Evolutionary conservation across 495 filamentous ascomycete species (phyloP), one percentile per base, ranked within the genome.

Genomic region (Tuber umbilicatum): DNA sequence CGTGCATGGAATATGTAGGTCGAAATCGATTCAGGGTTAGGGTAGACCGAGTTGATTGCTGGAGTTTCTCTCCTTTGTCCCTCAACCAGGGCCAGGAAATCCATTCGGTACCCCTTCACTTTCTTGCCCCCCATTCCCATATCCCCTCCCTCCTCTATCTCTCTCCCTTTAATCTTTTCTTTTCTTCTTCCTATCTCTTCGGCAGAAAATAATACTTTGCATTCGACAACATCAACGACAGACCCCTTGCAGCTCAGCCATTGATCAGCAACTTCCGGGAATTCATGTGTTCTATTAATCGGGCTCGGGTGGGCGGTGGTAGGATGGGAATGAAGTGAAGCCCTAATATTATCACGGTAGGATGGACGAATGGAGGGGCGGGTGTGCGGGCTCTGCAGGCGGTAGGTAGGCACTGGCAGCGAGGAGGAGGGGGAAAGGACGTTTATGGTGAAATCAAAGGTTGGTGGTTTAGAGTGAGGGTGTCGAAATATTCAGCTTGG

Each of bases 21-120:
- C 55, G 55, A 64, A 64, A 64, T 64, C 55, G 55, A 27, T 64
- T 64, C 55, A 64, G 55, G 55, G 55, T 64, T 64, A 64, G 55
- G 55, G 55, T 64, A 64, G 27, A 35, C 31, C 14, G 55, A 64
- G 55, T 64, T 27, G 55, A 64, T 64, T 64, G 35, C 27, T 35
- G 55, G 55, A 35, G 55, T 64, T 64, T 64, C 27, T 64, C 50
- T 27, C n/a, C 31, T 12, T 60, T 31, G n/a, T 60, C 55, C 55
- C 55, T 64, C 55, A 31, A 35, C 27, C 55, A 19, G 55, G 35
- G 55, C 27, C 27, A 35, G 55, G 27, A 31, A 35, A 35, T 64
- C 31, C 55, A 35, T 64, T 64, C 27, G 27, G 55, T 35, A 17
- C 55, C 55, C 27, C 55, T 64, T 64, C 55, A 64, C 55, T 35